Evolutionary conservation across 768 basidiomycete species (phyloP).

Genomic region (Polyporus arcularius): DNA sequence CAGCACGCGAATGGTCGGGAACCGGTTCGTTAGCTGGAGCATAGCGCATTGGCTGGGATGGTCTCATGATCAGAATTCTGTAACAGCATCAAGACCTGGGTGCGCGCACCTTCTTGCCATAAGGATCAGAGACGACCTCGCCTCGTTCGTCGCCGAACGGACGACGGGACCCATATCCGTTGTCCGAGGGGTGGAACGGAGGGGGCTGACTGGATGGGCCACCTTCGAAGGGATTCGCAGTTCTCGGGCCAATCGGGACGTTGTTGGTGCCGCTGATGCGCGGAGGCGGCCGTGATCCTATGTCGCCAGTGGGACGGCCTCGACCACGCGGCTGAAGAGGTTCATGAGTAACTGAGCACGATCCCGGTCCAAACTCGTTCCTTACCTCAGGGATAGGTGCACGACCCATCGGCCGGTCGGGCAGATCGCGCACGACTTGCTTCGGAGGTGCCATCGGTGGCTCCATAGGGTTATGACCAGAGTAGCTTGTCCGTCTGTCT

Average conservation of each 20-base stretch:
- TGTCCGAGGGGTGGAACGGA: slow-evolving; percentile 3
- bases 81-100: neutral
- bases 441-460: too few species aligned
- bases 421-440: neutral
- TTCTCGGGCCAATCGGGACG: slow-evolving; percentile 8
- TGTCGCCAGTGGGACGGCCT: neutral
- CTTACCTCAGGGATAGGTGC: too few species aligned
- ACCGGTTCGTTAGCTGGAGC: neutral
- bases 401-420: too few species aligned
- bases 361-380: too few species aligned
- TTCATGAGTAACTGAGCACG: too few species aligned
- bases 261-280: slow-evolving; percentile 16
- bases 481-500: neutral
- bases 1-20: neutral
- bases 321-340: neutral
- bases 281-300: neutral
- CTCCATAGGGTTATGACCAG: neutral
- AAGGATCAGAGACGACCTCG: neutral
- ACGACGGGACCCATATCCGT: neutral
- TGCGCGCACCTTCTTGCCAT: slow-evolving; percentile 6
- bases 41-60: neutral
- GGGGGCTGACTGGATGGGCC: neutral
- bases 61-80: neutral
- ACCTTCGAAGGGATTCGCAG: neutral
- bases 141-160: neutral